A percentile compares a stretch with the other conserved stretches of the same genome.
phyloP scores from a whole-genome alignment of 2,329 filamentous ascomycete species.

The Cyphellophora europaea region DNA sequence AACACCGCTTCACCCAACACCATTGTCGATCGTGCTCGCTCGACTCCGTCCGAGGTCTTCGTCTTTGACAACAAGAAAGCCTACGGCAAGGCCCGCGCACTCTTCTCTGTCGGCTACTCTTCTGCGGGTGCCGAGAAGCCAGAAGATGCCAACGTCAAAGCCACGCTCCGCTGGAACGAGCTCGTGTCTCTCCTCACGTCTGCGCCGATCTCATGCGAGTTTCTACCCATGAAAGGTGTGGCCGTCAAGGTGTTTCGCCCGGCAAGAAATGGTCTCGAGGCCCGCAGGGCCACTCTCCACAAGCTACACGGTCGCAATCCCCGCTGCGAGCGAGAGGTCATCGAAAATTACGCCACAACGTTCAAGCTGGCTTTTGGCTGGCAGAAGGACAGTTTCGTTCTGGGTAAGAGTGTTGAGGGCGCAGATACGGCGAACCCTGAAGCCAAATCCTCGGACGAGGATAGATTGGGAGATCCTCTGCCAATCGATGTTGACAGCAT shows the following conservation, averaged over 20 bases:
- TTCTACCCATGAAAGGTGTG: neutral
- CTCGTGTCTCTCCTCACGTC: neutral
- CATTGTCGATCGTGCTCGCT: too few species aligned
- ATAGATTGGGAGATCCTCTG: too few species aligned
- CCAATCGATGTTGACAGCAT: too few species aligned
- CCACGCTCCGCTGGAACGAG: neutral
- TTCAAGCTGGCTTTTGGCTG: neutral
- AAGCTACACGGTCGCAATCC: neutral
- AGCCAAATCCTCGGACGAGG: too few species aligned
- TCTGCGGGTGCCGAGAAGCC: neutral
- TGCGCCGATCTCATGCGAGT: neutral
- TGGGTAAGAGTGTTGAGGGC: too few species aligned
- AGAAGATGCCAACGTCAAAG: neutral
- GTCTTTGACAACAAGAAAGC: conserved; percentile 1
- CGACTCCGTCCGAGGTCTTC: neutral
- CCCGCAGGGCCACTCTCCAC: neutral
- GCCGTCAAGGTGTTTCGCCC: neutral
- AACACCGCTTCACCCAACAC: too few species aligned
- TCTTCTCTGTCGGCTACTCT: neutral
- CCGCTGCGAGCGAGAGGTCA: neutral
- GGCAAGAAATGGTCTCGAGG: neutral
- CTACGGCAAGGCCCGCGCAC: neutral
- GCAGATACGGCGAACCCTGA: too few species aligned
- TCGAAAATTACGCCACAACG: neutral
- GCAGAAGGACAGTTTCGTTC: neutral